Conservation (phyloP, 495 filamentous ascomycete species). For the Symbiotaphrina buchneri region DNA sequence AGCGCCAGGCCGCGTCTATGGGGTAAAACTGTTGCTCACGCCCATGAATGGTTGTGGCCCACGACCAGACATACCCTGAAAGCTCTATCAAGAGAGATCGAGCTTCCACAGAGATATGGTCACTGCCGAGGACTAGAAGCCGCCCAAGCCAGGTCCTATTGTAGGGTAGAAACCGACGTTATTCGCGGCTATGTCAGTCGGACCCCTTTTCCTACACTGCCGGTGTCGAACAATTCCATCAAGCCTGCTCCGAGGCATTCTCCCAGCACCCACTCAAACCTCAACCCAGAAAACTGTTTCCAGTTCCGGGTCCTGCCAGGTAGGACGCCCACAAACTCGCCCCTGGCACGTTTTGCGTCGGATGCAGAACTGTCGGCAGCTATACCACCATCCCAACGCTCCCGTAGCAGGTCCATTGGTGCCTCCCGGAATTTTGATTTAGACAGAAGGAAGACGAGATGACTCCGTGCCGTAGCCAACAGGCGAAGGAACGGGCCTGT, state of each 20-base stretch:
- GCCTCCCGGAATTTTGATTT: conserved; percentile 41
- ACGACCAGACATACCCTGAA: too few relatives aligned
- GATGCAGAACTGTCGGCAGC: conserved; percentile 30
- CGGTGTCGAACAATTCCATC: conserved; percentile 71
- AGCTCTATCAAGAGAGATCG: too few relatives aligned
- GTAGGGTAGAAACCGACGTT: not conserved
- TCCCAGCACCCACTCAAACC: conserved; percentile 56
- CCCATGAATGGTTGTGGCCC: too few relatives aligned
- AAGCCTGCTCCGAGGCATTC: conserved; percentile 59
- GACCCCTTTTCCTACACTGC: conserved; percentile 55
- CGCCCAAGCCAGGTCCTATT: not conserved
- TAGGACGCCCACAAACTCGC: conserved; percentile 46
- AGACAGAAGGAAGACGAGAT: conserved; percentile 39
- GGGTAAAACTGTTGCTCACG: too few relatives aligned
- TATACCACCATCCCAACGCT: conserved; percentile 66
- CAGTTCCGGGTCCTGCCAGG: conserved; percentile 64
- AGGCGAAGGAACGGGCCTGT: conserved; percentile 55
- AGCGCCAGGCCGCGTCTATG: too few relatives aligned
- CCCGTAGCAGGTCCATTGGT: conserved; percentile 39
- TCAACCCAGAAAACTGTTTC: conserved; percentile 55
- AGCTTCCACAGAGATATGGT: too few relatives aligned
- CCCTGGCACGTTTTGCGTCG: conserved; percentile 35
- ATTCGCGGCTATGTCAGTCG: conserved; percentile 15
- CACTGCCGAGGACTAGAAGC: too few relatives aligned
- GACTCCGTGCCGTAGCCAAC: conserved; percentile 36